Evolutionary conservation across 1,139 yeast genomes (phyloP), one percentile per base, ranked within the genome.

Genomic region (Candida sojae): DNA sequence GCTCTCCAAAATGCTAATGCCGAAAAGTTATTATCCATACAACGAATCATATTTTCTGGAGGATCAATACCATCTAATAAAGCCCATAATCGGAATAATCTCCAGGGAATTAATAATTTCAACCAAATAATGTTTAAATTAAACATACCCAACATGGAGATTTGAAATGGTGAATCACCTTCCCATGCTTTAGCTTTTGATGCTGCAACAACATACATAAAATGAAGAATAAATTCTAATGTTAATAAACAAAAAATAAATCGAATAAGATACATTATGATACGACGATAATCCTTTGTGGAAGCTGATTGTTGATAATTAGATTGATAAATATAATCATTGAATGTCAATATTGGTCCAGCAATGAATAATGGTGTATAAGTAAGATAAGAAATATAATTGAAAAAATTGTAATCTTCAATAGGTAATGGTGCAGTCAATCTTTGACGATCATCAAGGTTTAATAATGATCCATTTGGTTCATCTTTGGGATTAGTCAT

Each of bases 1-100:
- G 97, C 96, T 61, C 99, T 80, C 99, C 99, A 95, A 65, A 95
- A 95, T 9, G 96, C 91, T 53, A 89, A 67, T 0, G 97, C 95
- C 26, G 96, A 87, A 64, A 86, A 93, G 66, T 93, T 95, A 66
- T 95, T 90, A 64, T 90, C 88, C 83, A 95, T 90, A 63, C 99
- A 92, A 49, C 99, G 76, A 49, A 95, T 84, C 99, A 95, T 95
- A 61, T 95, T 95, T 63, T 95, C 99, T 1, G 99, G 98, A 0
- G 98, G 90, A 62, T 93, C 99, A 48, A 93, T 89, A 0, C 90
- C 90, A 67, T 95, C 99, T 13, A 89, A 60, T 53, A 95, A 71
- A 7, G 95, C 81, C 99, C 99, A 95, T 58, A 93, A 74, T 54
- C 99, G 75, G 70, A 95, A 95, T 46, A 93, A 70, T 61, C 99